These are phyloP conservation scores for Botrytis tulipae DNA, from an alignment of 2,329 filamentous ascomycete genomes.

Conservation along the genomic window DNA sequence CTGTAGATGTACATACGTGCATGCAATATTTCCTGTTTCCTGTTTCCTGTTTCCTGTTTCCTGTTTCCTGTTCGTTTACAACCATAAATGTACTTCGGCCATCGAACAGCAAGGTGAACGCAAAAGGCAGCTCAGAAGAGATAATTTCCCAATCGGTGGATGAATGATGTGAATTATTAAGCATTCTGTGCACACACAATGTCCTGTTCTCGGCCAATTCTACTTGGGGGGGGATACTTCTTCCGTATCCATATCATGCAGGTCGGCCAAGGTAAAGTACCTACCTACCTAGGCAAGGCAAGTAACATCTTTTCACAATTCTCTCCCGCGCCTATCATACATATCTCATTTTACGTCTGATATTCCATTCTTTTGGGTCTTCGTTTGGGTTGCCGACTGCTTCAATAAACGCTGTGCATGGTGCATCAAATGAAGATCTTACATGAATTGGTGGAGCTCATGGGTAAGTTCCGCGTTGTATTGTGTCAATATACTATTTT, in stretches of 20 bases:
- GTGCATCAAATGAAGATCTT: conserved; percentile 21
- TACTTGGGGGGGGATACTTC: neutral
- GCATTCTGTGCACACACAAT: neutral
- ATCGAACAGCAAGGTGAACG: neutral
- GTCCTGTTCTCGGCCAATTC: conserved; percentile 1
- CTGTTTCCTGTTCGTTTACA: neutral
- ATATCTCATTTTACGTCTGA: conserved; percentile 3
- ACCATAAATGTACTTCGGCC: neutral
- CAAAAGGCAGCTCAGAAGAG: neutral
- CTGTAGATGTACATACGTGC: neutral
- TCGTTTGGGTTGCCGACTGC: conserved; percentile 16
- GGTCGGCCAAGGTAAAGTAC: conserved; percentile 3
- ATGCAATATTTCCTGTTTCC: neutral
- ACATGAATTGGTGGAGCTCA: conserved; percentile 7
- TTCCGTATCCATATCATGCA: neutral
- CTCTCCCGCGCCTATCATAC: conserved; percentile 19
- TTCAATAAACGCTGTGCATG: conserved; percentile 23
- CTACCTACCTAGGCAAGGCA: no score
- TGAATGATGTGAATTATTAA: neutral
- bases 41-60: no score
- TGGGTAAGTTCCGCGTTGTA: conserved; percentile 6
- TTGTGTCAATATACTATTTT: conserved; percentile 1
- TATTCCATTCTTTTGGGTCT: neutral
- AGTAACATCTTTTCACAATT: conserved; percentile 13
- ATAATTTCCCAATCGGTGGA: neutral